Evolutionary conservation across 805 yeast species (phyloP).

Genomic region (Nakazawaea peltata): DNA sequence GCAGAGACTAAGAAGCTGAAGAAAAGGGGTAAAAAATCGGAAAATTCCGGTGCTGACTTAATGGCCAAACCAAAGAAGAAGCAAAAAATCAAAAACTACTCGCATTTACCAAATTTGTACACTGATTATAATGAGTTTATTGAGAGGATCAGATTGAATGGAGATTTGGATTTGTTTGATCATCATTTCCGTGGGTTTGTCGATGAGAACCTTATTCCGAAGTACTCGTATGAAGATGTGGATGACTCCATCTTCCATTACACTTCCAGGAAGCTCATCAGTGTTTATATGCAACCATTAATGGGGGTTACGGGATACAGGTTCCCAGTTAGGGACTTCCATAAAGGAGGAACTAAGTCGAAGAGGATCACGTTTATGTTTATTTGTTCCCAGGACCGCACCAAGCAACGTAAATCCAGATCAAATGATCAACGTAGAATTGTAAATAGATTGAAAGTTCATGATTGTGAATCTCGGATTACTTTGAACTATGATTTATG

Average conservation of each 20-base stretch:
- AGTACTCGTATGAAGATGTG: constrained; percentile 24
- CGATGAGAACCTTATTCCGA: constrained; percentile 22
- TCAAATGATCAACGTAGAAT: constrained; percentile 29
- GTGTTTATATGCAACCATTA: constrained; percentile 29
- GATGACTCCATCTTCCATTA: constrained; percentile 23
- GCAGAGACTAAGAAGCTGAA: not conserved
- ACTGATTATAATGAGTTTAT: constrained; percentile 26
- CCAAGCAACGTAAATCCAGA: constrained; percentile 33
- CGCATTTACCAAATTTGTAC: constrained; percentile 25
- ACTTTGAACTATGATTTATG: constrained; percentile 29
- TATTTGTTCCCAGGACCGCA: constrained; percentile 35
- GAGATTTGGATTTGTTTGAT: constrained; percentile 25
- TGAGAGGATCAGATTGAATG: constrained; percentile 25
- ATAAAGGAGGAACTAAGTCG: constrained; percentile 31
- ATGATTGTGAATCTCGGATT: constrained; percentile 31
- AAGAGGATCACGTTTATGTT: constrained; percentile 35
- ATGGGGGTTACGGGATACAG: constrained; percentile 32
- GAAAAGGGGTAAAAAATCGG: not conserved
- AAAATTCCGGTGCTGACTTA: not conserved
- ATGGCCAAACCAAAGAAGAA: constrained; percentile 11
- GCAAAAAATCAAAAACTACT: constrained; percentile 19
- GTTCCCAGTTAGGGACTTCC: constrained; percentile 37
- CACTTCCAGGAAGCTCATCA: constrained; percentile 26
- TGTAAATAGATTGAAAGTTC: constrained; percentile 30
- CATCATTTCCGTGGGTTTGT: constrained; percentile 26